Evolutionary conservation across 2,329 filamentous ascomycete genomes (phyloP), one percentile per base, ranked within the genome.

Genomic region (Thyridium curvatum): DNA sequence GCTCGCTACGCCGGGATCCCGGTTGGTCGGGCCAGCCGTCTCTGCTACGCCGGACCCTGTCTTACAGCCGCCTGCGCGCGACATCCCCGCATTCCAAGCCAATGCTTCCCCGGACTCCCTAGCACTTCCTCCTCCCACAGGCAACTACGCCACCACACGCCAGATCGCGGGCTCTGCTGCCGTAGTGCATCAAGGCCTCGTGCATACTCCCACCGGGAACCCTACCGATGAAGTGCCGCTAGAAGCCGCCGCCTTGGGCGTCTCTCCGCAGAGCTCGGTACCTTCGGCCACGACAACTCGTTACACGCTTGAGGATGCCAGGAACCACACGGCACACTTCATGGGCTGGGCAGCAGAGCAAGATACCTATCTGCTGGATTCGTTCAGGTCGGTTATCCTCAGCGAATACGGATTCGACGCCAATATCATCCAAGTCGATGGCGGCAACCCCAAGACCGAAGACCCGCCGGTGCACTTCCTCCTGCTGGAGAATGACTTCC

Each of bases 271-370:
- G 30, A 35, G 26, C 41, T 16, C 35, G 39, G 35, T 16, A 18
- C 30, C 36, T 17, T 45, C 16, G 26, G 28, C 31, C 33, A 33
- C 34, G 21, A n/a, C 30, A 34, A 30, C 46, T 17, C 45, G 54
- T 3, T 52, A 61, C 13, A 61, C 63, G 2, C 54, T 70, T 4
- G 67, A 70, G 43, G 65, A 69, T 41, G 58, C 59, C 10, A 48
- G 54, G 18, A 58, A 61, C 40, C 49, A 56, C n/a, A 68, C 66
- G 2, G 62, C 66, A 17, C 66, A 70, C 46, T 66, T 56, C 14
- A 60, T 70, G 51, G 67, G 66, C 0, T 53, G 61, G 12, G 58
- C 64, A 4, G 61, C 60, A 10, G 66, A 71, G 47, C 67, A 71
- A 45, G 68, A 70, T 40, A 60, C 65, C 3, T 58, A 68, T 43